Conservation (phyloP, 345 rosid species). For the Psidium guajava region DNA sequence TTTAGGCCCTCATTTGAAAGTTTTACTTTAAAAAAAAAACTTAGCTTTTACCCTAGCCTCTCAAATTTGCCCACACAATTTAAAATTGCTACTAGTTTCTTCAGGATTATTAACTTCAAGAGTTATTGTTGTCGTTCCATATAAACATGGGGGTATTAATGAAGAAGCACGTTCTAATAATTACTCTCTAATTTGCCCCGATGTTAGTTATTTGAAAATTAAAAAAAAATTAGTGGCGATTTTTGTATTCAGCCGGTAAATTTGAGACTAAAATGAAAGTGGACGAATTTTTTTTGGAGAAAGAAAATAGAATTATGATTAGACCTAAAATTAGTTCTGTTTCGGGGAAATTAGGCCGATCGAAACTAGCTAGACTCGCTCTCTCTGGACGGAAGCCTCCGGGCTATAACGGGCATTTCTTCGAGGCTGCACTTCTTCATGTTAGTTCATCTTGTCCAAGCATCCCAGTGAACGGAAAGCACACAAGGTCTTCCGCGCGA, state of each 20-base stretch:
- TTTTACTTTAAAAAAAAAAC: no score
- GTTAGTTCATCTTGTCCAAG: not conserved
- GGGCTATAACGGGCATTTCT: not conserved
- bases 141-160: accelerated
- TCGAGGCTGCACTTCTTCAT: not conserved
- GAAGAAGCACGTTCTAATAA: not conserved
- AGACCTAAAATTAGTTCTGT: no score
- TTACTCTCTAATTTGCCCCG: accelerated
- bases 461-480: not conserved
- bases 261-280: not conserved
- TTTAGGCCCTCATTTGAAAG: no score
- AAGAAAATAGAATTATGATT: no score
- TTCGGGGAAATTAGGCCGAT: not conserved
- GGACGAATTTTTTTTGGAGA: not conserved
- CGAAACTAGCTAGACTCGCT: not conserved
- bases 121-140: accelerated
- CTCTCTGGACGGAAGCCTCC: not conserved
- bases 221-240: not conserved
- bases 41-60: not conserved
- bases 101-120: not conserved
- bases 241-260: not conserved
- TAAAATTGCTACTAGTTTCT: accelerated
- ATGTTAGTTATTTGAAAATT: not conserved
- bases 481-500: not conserved
- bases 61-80: accelerated